Conservation (phyloP, 805 yeast genomes). For the Candida palmyrensis region DNA sequence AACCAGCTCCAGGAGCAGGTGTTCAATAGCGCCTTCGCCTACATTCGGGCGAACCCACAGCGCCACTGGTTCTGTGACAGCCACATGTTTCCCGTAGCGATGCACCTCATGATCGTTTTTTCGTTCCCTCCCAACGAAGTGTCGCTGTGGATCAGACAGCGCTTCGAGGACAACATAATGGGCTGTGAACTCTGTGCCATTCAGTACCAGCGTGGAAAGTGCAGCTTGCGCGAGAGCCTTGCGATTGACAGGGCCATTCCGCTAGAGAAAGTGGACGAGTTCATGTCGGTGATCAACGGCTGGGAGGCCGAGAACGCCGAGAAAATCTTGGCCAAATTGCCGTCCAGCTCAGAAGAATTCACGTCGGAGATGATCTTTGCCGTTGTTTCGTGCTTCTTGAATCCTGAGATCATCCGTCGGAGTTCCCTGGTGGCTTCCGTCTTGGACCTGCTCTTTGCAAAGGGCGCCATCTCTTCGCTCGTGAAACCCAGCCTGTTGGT, state of each 20-base stretch:
- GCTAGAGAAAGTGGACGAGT: slow-evolving; percentile 24
- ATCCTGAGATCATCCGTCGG: slow-evolving; percentile 46
- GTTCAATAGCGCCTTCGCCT: slow-evolving; percentile 10
- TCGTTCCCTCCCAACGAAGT: slow-evolving; percentile 52
- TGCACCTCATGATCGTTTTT: slow-evolving; percentile 53
- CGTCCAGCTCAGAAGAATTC: too few relatives aligned
- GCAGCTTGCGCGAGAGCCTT: slow-evolving; percentile 47
- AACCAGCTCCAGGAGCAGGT: slow-evolving; percentile 22
- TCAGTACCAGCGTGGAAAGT: slow-evolving; percentile 49
- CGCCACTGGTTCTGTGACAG: slow-evolving; percentile 58
- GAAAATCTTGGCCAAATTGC: slow-evolving; percentile 7
- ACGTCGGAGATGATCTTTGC: too few relatives aligned
- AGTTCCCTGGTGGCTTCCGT: slow-evolving; percentile 20
- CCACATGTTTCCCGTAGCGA: slow-evolving; percentile 41
- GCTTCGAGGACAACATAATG: slow-evolving; percentile 34
- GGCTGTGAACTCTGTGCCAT: slow-evolving; percentile 51
- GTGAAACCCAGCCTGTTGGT: slow-evolving; percentile 6
- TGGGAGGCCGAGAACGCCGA: slow-evolving; percentile 28
- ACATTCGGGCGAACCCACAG: slow-evolving; percentile 4
- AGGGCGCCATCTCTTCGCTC: neutral
- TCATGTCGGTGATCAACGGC: slow-evolving; percentile 24
- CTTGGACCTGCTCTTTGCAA: slow-evolving; percentile 1
- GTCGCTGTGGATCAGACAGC: slow-evolving; percentile 37
- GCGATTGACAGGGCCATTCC: slow-evolving; percentile 43
- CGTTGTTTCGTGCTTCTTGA: slow-evolving; percentile 24